A percentile compares a stretch with the other conserved stretches of the same genome.
These are phyloP conservation scores for Penicillium italicum DNA, from an alignment of 2,329 filamentous ascomycete genomes.

Conservation along the genomic window DNA sequence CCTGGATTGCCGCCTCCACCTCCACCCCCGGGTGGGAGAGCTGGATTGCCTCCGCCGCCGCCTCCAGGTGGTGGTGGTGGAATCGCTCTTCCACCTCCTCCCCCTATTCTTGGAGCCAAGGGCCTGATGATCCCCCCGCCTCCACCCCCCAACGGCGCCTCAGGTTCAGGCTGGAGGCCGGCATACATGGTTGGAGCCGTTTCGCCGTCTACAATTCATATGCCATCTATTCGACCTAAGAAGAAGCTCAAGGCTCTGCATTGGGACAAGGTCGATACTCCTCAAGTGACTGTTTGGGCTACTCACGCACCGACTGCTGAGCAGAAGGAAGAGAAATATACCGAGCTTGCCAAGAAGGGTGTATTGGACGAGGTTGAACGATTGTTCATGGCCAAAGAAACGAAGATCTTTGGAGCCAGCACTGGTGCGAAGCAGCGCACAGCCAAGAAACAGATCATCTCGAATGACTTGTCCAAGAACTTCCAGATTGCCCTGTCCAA, in stretches of 20 bases:
- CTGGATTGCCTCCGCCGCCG: constrained; percentile 33
- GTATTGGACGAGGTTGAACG: constrained; percentile 97
- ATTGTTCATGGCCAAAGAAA: constrained; percentile 95
- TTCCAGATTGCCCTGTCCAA: constrained; percentile 94
- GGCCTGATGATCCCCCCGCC: constrained; percentile 55
- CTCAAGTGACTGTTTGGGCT: constrained; percentile 90
- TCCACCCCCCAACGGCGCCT: constrained; percentile 62
- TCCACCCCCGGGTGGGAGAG: constrained; percentile 39
- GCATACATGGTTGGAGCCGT: constrained; percentile 69
- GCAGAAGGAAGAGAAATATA: constrained; percentile 91
- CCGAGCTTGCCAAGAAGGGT: constrained; percentile 87
- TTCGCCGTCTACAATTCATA: constrained; percentile 57
- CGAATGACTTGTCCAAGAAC: constrained; percentile 79
- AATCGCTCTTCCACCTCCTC: constrained; percentile 50
- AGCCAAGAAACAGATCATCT: constrained; percentile 97
- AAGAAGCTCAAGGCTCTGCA: constrained; percentile 99
- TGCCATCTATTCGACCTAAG: constrained; percentile 84
- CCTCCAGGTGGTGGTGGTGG: constrained; percentile 38
- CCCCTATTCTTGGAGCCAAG: constrained; percentile 44
- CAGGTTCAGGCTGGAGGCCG: constrained; percentile 55
- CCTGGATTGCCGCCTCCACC: constrained; percentile 44
- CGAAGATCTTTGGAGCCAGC: constrained; percentile 72
- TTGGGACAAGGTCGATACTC: constrained; percentile 97
- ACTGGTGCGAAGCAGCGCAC: constrained; percentile 67
- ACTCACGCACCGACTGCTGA: constrained; percentile 79